A percentile compares a stretch with the other conserved stretches of the same genome.
phyloP scores from a whole-genome alignment of 2,329 filamentous ascomycete species.

The Penicillium sp. region DNA sequence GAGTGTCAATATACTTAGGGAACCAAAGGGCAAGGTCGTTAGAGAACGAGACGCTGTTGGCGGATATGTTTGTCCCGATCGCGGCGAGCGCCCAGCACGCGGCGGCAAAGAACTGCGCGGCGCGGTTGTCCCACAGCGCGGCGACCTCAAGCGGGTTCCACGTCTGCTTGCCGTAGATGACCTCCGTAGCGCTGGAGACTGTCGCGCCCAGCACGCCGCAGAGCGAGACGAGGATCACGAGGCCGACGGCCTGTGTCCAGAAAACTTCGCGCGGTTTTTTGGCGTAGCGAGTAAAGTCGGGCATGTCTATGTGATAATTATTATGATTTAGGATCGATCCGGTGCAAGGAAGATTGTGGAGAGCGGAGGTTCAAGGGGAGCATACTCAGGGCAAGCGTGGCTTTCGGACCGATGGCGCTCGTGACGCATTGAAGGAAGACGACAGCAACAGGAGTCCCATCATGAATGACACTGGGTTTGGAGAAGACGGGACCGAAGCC shows the following conservation, averaged over 20 bases:
- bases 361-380: not conserved
- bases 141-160: constrained; percentile 21
- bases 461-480: constrained; percentile 17
- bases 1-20: constrained; percentile 11
- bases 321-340: not conserved
- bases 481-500: constrained; percentile 21
- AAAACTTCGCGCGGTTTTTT: constrained; percentile 11
- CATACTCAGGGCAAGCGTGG: constrained; percentile 18
- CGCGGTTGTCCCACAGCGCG: constrained; percentile 16
- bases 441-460: constrained; percentile 18
- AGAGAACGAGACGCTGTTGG: constrained; percentile 18
- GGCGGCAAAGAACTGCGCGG: constrained; percentile 20
- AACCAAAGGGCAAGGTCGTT: constrained; percentile 16
- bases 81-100: constrained; percentile 17
- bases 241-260: constrained; percentile 16
- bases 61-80: constrained; percentile 18
- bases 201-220: constrained; percentile 20
- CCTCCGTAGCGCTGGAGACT: constrained; percentile 14
- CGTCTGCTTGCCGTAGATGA: constrained; percentile 19
- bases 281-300: constrained; percentile 21
- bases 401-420: constrained; percentile 18
- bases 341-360: not conserved
- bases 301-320: constrained; percentile 2
- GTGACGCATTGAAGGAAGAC: constrained; percentile 21
- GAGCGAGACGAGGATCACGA: constrained; percentile 17